Evolutionary conservation across 1,284 basidiomycete genomes (phyloP).

Genomic region (Cryptococcus sp.): DNA sequence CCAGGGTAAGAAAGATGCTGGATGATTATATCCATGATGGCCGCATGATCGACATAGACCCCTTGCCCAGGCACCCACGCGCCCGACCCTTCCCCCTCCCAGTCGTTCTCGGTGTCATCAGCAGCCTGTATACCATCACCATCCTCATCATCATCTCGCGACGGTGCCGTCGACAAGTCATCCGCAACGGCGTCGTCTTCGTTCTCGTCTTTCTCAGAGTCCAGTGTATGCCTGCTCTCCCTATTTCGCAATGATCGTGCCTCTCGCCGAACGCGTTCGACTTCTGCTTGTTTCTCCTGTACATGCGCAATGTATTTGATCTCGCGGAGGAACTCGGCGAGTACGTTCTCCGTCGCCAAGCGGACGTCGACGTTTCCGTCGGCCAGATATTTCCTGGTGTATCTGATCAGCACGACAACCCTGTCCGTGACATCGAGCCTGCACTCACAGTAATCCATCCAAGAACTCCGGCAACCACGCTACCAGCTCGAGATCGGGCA

Average conservation of each 20-base stretch:
- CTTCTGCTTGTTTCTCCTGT: constrained; percentile 56
- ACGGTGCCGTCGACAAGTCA: constrained; percentile 12
- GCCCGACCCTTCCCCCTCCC: constrained; percentile 52
- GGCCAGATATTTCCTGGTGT: constrained; percentile 81
- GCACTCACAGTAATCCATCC: constrained; percentile 82
- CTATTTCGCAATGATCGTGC: constrained; percentile 20
- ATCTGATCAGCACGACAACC: too few relatives aligned
- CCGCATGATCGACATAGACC: constrained; percentile 84
- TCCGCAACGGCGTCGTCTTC: constrained; percentile 35
- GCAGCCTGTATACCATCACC: constrained; percentile 43
- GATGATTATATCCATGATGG: constrained; percentile 94
- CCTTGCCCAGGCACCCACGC: constrained; percentile 93
- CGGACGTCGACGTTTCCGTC: constrained; percentile 94
- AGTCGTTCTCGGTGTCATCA: constrained; percentile 30
- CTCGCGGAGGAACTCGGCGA: constrained; percentile 91
- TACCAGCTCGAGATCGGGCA: constrained; percentile 93
- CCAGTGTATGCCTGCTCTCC: constrained; percentile 53
- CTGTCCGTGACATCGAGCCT: background rate
- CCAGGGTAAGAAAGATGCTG: constrained; percentile 82
- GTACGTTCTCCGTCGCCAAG: constrained; percentile 84
- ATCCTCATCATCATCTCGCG: constrained; percentile 36
- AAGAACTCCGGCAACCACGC: constrained; percentile 92
- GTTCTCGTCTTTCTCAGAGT: constrained; percentile 49
- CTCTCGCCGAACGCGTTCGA: constrained; percentile 23
- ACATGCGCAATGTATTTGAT: constrained; percentile 81